Evolutionary conservation across 768 basidiomycete genomes (phyloP).

Genomic region (Boletus vermiculosoides): DNA sequence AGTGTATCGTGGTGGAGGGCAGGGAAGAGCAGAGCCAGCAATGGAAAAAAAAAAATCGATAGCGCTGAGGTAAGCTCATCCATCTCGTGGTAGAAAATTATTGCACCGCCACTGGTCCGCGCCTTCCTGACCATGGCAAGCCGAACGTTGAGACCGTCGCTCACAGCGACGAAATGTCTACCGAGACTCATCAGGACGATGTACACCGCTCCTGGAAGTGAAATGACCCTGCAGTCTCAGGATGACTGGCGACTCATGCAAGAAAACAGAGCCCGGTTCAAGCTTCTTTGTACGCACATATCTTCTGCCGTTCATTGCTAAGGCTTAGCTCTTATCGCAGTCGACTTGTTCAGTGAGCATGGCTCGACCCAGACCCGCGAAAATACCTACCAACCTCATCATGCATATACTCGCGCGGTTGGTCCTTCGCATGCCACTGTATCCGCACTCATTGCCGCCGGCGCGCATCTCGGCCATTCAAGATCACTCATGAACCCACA

Average conservation of each 20-base stretch:
- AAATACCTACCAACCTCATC: slow-evolving; percentile 71
- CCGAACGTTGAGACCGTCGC: slow-evolving; percentile 21
- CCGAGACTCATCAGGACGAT: slow-evolving; percentile 26
- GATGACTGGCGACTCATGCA: slow-evolving; percentile 70
- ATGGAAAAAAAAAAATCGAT: slow-evolving; percentile 39
- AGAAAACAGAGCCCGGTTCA: slow-evolving; percentile 52
- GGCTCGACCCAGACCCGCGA: slow-evolving; percentile 75
- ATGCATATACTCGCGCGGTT: slow-evolving; percentile 61
- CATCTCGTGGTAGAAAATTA: slow-evolving; percentile 21
- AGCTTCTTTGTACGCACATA: slow-evolving; percentile 50
- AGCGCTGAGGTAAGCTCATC: slow-evolving; percentile 55
- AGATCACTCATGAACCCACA: slow-evolving; percentile 82
- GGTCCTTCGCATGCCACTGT: slow-evolving; percentile 66
- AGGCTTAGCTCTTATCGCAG: slow-evolving; percentile 37
- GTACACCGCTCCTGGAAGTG: slow-evolving; percentile 30
- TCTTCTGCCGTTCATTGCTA: slow-evolving; percentile 6
- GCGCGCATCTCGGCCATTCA: slow-evolving; percentile 92
- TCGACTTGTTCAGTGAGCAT: slow-evolving; percentile 59
- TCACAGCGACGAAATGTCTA: slow-evolving; percentile 24
- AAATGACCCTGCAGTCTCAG: slow-evolving; percentile 41
- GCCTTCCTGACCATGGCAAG: slow-evolving; percentile 28
- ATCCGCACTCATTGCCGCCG: slow-evolving; percentile 87
- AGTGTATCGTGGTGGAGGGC: slow-evolving; percentile 34
- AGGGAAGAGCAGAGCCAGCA: slow-evolving; percentile 15
- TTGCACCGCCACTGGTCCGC: slow-evolving; percentile 29